Conservation (phyloP, 2,329 filamentous ascomycete genomes). For the Alternaria sp. region DNA sequence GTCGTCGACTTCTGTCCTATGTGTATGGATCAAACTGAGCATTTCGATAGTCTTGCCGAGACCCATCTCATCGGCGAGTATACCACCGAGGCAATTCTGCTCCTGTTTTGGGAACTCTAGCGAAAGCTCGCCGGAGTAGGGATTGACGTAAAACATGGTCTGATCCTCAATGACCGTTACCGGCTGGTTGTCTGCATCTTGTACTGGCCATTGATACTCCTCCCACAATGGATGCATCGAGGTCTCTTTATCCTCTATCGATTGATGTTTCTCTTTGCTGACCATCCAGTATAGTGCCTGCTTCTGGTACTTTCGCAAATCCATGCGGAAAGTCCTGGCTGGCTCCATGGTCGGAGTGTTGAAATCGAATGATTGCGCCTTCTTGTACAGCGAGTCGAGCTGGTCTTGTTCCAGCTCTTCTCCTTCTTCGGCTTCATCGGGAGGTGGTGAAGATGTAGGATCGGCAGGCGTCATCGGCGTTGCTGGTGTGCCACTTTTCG, state of each 20-base stretch:
- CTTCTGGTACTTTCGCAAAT: constrained; percentile 90
- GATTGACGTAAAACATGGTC: constrained; percentile 89
- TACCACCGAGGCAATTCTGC: constrained; percentile 91
- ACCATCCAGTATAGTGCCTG: constrained; percentile 98
- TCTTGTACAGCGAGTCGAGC: constrained; percentile 90
- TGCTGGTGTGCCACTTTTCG: constrained; percentile 57
- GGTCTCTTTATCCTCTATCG: constrained; percentile 69
- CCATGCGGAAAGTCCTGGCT: constrained; percentile 80
- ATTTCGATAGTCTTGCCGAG: constrained; percentile 98
- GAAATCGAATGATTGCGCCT: constrained; percentile 97
- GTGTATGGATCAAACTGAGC: constrained; percentile 89
- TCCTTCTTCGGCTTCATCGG: constrained; percentile 78
- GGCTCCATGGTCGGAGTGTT: constrained; percentile 87
- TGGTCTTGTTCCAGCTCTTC: constrained; percentile 95
- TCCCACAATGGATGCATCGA: constrained; percentile 99
- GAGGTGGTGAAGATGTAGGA: constrained; percentile 63
- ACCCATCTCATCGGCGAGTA: constrained; percentile 97
- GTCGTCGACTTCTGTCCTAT: constrained; percentile 66
- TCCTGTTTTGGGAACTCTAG: constrained; percentile 92
- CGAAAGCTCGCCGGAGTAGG: constrained; percentile 93
- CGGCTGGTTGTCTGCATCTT: constrained; percentile 84
- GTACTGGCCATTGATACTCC: constrained; percentile 87
- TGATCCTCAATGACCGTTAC: constrained; percentile 72
- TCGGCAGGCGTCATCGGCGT: constrained; percentile 46
- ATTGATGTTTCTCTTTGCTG: constrained; percentile 84